Evolutionary conservation across 495 filamentous ascomycete species (phyloP).

Genomic region (Aspergillus coremiiformis): DNA sequence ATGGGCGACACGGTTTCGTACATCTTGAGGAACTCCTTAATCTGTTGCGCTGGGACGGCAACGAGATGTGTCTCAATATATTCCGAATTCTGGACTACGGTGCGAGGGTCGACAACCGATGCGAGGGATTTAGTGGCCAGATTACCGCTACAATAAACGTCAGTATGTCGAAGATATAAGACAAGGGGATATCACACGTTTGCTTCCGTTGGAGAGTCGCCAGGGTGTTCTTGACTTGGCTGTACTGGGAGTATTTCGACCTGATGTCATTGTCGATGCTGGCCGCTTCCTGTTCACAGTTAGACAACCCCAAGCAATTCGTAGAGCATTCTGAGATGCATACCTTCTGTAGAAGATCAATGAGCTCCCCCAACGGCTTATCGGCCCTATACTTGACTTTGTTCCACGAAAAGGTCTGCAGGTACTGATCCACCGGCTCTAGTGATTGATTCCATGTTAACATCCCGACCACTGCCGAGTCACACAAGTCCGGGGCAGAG

Average conservation of each 20-base stretch:
- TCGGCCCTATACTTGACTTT: constrained; percentile 94
- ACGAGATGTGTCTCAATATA: constrained; percentile 94
- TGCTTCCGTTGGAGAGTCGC: constrained; percentile 75
- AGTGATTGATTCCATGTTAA: constrained; percentile 10
- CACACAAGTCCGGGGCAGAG: constrained; percentile 6
- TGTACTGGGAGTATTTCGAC: constrained; percentile 87
- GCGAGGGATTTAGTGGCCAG: constrained; percentile 88
- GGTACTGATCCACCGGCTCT: constrained; percentile 92
- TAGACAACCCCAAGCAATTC: not conserved
- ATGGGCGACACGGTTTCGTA: constrained; percentile 82
- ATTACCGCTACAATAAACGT: constrained; percentile 59
- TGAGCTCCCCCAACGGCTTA: constrained; percentile 74
- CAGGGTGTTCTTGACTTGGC: constrained; percentile 74
- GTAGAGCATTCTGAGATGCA: not conserved
- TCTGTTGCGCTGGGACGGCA: constrained; percentile 67
- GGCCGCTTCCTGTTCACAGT: constrained; percentile 56
- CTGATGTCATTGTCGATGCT: constrained; percentile 94
- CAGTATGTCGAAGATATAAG: constrained; percentile 7
- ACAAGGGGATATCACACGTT: constrained; percentile 47
- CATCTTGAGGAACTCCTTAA: constrained; percentile 78
- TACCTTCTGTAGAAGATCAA: constrained; percentile 82
- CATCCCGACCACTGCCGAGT: not conserved
- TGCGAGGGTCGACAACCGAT: constrained; percentile 69
- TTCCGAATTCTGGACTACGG: constrained; percentile 82
- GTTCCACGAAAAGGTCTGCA: constrained; percentile 87